phyloP scores from a whole-genome alignment of 1,139 yeast genomes.

The Saccharomyces hybrid region DNA sequence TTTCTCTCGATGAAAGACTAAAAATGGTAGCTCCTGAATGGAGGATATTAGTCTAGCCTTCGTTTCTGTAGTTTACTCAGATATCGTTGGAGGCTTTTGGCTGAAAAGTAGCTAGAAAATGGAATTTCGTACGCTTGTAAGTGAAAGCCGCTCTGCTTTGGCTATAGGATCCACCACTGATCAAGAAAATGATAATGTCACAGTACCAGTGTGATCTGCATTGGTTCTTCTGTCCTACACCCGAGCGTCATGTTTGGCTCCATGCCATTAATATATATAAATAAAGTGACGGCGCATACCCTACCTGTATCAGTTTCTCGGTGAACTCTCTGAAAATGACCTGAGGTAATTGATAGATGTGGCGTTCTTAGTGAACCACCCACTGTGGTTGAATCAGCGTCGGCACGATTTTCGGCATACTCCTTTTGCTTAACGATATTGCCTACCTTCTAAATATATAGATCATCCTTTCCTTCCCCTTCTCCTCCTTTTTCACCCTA shows the following conservation, averaged over 20 bases:
- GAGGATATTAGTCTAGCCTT: slow-evolving; percentile 28
- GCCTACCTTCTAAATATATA: slow-evolving; percentile 39
- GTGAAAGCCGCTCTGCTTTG: slow-evolving; percentile 54
- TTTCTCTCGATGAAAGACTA: slow-evolving; percentile 18
- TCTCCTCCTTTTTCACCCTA: background rate
- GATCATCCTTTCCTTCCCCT: slow-evolving; percentile 1
- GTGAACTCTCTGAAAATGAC: slow-evolving; percentile 36
- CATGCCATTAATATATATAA: slow-evolving; percentile 42
- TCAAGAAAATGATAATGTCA: slow-evolving; percentile 59
- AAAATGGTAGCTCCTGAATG: slow-evolving; percentile 21
- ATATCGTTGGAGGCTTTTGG: slow-evolving; percentile 89
- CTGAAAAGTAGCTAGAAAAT: slow-evolving; percentile 88
- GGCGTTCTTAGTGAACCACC: slow-evolving; percentile 92
- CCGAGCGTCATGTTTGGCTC: slow-evolving; percentile 51
- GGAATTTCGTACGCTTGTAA: slow-evolving; percentile 86
- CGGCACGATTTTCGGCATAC: slow-evolving; percentile 79
- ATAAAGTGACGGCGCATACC: slow-evolving; percentile 77
- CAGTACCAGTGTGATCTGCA: slow-evolving; percentile 64
- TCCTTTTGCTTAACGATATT: slow-evolving; percentile 79
- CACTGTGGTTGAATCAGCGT: slow-evolving; percentile 58
- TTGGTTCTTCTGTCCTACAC: slow-evolving; percentile 33
- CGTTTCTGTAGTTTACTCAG: slow-evolving; percentile 64
- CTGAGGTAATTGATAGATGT: slow-evolving; percentile 66
- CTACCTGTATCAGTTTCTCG: slow-evolving; percentile 51
- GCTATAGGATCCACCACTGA: slow-evolving; percentile 90